Evolutionary conservation across 2,329 filamentous ascomycete species (phyloP).

Genomic region (Coniella lustricola): DNA sequence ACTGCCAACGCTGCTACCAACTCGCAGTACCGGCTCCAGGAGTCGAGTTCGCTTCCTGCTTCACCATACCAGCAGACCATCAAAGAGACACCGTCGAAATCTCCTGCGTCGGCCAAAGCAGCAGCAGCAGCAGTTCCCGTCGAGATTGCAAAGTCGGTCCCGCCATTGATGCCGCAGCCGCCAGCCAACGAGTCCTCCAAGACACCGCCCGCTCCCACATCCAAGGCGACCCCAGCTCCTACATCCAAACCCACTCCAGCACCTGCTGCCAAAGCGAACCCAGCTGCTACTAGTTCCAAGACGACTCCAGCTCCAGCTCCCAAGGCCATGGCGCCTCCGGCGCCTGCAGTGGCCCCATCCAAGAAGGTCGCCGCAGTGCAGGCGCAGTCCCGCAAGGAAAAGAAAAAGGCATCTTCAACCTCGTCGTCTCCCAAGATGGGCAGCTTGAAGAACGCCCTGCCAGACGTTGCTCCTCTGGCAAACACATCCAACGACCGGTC

Average conservation of each 20-base stretch:
- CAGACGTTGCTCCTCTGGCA: conserved; percentile 26
- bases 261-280: conserved; percentile 13
- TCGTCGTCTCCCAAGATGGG: conserved; percentile 44
- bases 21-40: conserved; percentile 23
- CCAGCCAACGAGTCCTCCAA: not conserved
- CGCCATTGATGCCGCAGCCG: conserved; percentile 26
- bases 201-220: too few species aligned
- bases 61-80: conserved; percentile 25
- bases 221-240: conserved; percentile 17
- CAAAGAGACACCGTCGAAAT: conserved; percentile 19
- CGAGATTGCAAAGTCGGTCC: conserved; percentile 30
- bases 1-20: conserved; percentile 12
- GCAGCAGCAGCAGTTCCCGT: conserved; percentile 17
- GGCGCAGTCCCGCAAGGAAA: conserved; percentile 37
- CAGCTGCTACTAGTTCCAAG: too few species aligned
- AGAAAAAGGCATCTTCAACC: conserved; percentile 31
- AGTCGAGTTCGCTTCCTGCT: conserved; percentile 24
- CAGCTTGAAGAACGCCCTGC: conserved; percentile 39
- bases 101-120: conserved; percentile 21
- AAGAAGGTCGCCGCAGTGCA: conserved; percentile 39
- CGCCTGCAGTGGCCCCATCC: conserved; percentile 22
- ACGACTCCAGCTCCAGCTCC: conserved; percentile 2
- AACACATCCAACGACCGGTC: conserved; percentile 40
- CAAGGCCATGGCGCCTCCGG: conserved; percentile 13
- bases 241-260: too few species aligned